Percentiles rank a stretch among this genome's conserved stretches.
Conservation (phyloP, 192 early-diverging fungal genomes). For the Rhizophagus prolifer region DNA sequence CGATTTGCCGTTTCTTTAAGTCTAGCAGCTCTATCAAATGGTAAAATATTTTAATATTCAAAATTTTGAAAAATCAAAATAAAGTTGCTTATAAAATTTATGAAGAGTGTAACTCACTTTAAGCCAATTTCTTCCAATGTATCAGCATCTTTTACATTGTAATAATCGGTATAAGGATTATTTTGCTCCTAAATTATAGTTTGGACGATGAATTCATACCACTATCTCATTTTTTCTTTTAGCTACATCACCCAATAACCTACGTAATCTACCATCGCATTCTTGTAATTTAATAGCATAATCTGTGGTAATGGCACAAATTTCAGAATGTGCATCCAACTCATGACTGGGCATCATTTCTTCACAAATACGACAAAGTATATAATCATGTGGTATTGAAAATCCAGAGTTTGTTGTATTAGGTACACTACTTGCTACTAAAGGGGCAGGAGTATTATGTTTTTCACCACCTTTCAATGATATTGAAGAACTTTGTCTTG, state of each 20-base stretch:
- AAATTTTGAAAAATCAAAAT: not conserved
- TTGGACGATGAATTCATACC: slow-evolving; percentile 37
- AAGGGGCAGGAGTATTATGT: not conserved
- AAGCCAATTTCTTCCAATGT: slow-evolving; percentile 30
- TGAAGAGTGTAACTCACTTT: not conserved
- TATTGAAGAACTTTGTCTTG: slow-evolving; percentile 15
- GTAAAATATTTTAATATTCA: not conserved
- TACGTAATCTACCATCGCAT: slow-evolving; percentile 54
- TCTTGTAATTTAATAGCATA: slow-evolving; percentile 66
- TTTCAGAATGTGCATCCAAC: slow-evolving; percentile 76
- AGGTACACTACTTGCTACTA: not conserved
- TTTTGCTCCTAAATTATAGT: slow-evolving; percentile 43
- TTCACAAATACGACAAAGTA: slow-evolving; percentile 88
- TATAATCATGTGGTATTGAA: slow-evolving; percentile 33
- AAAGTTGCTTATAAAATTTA: not conserved
- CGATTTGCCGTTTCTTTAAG: slow-evolving; percentile 27
- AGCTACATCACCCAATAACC: slow-evolving; percentile 52
- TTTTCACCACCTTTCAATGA: slow-evolving; percentile 6
- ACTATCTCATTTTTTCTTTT: slow-evolving; percentile 47
- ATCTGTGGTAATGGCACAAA: slow-evolving; percentile 74
- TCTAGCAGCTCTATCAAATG: not conserved
- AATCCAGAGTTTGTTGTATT: not conserved
- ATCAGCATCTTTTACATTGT: slow-evolving; percentile 46
- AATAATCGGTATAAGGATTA: slow-evolving; percentile 42
- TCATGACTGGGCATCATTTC: slow-evolving; percentile 63